Base-by-base conservation (phyloP, 768 basidiomycete species). In the Calocera viscosa region DNA sequence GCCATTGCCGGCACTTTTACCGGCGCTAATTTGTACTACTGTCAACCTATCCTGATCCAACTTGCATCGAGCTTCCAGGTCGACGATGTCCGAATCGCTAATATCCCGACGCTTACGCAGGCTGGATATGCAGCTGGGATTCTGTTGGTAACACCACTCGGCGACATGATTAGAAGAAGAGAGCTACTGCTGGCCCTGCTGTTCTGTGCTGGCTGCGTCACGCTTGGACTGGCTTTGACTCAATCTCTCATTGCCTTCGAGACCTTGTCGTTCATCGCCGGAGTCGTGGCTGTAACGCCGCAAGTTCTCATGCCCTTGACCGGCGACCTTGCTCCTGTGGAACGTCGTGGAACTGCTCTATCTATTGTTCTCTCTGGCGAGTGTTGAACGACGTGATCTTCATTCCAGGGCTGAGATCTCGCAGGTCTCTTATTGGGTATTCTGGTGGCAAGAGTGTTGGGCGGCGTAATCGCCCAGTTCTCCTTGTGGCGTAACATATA, bases 121-220 rank as follows among this genome's bases (percentile, higher is more conserved):
- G 71, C 70, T 2, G 72, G 72, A 47, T 92, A 91, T 73, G 88
- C 86, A 1, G 77, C 77, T 8, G 90, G 90, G 0, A 80, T 92
- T 7, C 74, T 93, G 1, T 75, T 93, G 43, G 83, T 94, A 65
- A 83, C 88, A 0, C 92, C 93, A 1, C 78, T 91, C 0, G 92
- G 93, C 8, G 92, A 95, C 74, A 81, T 94, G 24, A 81, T 91
- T 32, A 86, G 88, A 22, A 79, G 91, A 38, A 80, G 92, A 14
- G 86, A 84, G 49, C 79, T 95, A 0, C 80, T 88, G 33, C 78
- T 94, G 24, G 67, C 80, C 12, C 75, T 91, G 22, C 77, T 87
- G 40, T 70, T 81, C 1, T 60, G 82, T 24, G 83, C 86, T 0
- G 81, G 82, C 0, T 71, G 80, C 2, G 78, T 95, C 2, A 84